Percentiles rank a stretch among this genome's conserved stretches.
These are phyloP conservation scores for Pseudozyma hubeiensis DNA, from an alignment of 1,284 basidiomycete genomes.

Conservation along the genomic window DNA sequence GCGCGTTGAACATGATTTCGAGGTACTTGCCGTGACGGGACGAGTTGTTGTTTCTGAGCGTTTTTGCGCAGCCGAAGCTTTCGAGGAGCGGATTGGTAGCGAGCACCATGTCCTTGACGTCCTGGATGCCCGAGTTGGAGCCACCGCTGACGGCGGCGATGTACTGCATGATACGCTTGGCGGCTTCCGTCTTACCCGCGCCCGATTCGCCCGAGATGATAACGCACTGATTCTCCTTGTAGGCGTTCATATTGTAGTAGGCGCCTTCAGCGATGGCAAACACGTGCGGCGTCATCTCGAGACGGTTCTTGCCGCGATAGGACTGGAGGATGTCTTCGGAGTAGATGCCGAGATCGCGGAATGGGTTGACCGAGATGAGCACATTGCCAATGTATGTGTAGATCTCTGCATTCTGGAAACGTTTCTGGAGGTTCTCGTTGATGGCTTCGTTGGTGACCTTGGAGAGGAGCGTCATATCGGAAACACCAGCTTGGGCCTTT, in stretches of 20 bases:
- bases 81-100: slow-evolving; percentile 98
- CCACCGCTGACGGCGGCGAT: slow-evolving; percentile 94
- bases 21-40: slow-evolving; percentile 99
- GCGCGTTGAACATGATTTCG: slow-evolving; percentile 97
- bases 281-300: slow-evolving; percentile 97
- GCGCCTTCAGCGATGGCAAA: slow-evolving; percentile 96
- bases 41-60: slow-evolving; percentile 97
- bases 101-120: slow-evolving; percentile 99
- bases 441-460: slow-evolving; percentile 98
- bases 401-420: slow-evolving; percentile 95
- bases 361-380: slow-evolving; percentile 97
- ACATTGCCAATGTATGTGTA: slow-evolving; percentile 99
- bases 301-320: slow-evolving; percentile 96
- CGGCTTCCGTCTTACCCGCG: slow-evolving; percentile 67
- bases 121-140: slow-evolving; percentile 78
- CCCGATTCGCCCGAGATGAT: slow-evolving; percentile 97
- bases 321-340: slow-evolving; percentile 84
- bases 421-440: slow-evolving; percentile 95
- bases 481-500: slow-evolving; percentile 80
- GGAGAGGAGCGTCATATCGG: slow-evolving; percentile 97
- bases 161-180: slow-evolving; percentile 93
- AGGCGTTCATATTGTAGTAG: slow-evolving; percentile 99
- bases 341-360: slow-evolving; percentile 90
- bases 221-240: slow-evolving; percentile 99
- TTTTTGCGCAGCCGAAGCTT: slow-evolving; percentile 99